These are phyloP conservation scores for Cladosporium velox DNA, from an alignment of 2,329 filamentous ascomycete genomes.

Conservation along the genomic window DNA sequence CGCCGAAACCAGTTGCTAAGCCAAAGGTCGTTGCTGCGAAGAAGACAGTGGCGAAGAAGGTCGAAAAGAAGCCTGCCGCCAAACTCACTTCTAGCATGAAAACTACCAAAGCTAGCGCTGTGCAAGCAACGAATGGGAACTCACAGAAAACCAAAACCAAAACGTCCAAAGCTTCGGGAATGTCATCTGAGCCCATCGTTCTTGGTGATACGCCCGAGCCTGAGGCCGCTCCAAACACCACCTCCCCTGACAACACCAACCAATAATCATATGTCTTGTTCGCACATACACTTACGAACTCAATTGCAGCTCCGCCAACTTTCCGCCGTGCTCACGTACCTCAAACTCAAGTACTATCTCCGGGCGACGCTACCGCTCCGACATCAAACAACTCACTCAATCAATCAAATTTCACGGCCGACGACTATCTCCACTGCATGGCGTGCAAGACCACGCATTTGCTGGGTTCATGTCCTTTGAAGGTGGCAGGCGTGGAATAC, in stretches of 20 bases:
- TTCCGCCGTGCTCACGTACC: constrained; percentile 30
- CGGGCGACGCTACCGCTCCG: not conserved
- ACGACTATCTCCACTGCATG: constrained; percentile 46
- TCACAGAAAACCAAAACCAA: not conserved
- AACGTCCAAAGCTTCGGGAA: not conserved
- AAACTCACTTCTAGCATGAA: constrained; percentile 28
- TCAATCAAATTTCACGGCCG: constrained; percentile 19
- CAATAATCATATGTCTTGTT: not conserved
- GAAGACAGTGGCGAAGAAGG: constrained; percentile 11
- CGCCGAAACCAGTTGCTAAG: not conserved
- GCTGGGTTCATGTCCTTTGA: constrained; percentile 62
- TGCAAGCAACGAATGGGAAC: not conserved
- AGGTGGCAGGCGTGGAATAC: constrained; percentile 59
- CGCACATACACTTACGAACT: constrained; percentile 14
- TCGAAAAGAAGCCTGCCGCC: constrained; percentile 10
- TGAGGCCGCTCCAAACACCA: too few relatives aligned
- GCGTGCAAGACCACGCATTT: constrained; percentile 59
- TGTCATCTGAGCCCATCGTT: not conserved
- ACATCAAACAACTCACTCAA: constrained; percentile 14
- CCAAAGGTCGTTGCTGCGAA: not conserved
- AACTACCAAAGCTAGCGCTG: constrained; percentile 22
- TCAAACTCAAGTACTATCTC: constrained; percentile 19
- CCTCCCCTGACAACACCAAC: not conserved
- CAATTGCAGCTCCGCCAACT: constrained; percentile 21
- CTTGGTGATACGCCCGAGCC: not conserved